Evolutionary conservation across 306 rosid genomes (phyloP).

Genomic region (Acacia crassicarpa): DNA sequence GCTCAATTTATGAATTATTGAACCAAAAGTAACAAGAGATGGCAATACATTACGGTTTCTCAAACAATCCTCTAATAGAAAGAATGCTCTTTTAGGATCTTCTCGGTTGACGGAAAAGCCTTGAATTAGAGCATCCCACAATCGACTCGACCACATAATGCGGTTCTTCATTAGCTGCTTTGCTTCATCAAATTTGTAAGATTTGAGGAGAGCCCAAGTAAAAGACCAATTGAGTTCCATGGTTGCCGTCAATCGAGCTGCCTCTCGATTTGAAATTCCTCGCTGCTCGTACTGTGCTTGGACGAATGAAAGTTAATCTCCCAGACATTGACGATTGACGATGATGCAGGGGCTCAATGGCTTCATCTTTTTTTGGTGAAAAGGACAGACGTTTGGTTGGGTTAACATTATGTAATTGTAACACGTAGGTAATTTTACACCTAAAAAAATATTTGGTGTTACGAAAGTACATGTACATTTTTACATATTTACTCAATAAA

Average conservation of each 20-base stretch:
- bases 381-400: too few species aligned
- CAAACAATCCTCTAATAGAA: conserved; percentile 50
- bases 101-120: conserved; percentile 43
- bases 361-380: too few species aligned
- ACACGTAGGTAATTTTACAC: too few species aligned
- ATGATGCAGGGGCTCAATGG: too few species aligned
- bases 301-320: too few species aligned
- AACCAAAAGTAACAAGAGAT: conserved; percentile 65
- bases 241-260: conserved; percentile 41
- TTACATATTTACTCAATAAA: too few species aligned
- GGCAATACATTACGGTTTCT: conserved; percentile 43
- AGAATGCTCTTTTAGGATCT: conserved; percentile 58
- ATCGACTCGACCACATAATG: conserved; percentile 28
- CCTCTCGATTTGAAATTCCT: too few species aligned
- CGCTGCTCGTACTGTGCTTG: too few species aligned
- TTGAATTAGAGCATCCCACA: conserved; percentile 73
- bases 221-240: conserved; percentile 45
- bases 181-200: conserved; percentile 53
- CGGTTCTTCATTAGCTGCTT: conserved; percentile 53
- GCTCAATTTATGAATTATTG: conserved; percentile 51
- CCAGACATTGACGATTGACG: too few species aligned
- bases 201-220: conserved; percentile 75
- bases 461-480: too few species aligned
- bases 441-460: too few species aligned
- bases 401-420: too few species aligned